Evolutionary conservation across 495 filamentous ascomycete species (phyloP), one percentile per base, ranked within the genome.

Genomic region (Extremus antarcticus): DNA sequence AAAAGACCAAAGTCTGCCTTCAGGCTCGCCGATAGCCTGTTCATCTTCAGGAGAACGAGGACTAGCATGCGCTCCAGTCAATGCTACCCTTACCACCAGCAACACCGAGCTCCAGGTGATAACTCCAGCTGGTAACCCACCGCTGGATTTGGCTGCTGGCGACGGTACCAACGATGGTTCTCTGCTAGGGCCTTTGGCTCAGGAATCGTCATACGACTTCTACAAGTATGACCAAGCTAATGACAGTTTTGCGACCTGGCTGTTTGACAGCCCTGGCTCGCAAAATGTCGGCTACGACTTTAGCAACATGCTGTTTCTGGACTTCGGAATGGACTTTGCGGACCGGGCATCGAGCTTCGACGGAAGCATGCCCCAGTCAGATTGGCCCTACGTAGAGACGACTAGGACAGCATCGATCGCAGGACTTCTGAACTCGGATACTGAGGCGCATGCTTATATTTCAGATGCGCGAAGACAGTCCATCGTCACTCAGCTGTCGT

Each of bases 231-330:
- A 51, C 29, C 52, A 48, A 20, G 20, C 52, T 2, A 55, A 17
- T 47, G 52, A 55, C 2, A 55, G 47, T 25, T 55, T 55, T 35
- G 52, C 52, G 2, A 20, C 52, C 11, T 55, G 52, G 52, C 52
- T 55, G 9, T 55, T 55, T 19, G 52, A 55, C 19, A 55, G 52
- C 19, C 52, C 52, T 2, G 43, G 25, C 7, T 55, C 52, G 3
- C 52, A 55, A 11, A 39, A 55, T 17, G 17, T 23, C n/a, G 52
- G 32, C 15, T 55, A 47, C 52, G 25, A 55, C 25, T 29, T 47
- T 10, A 35, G 13, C 9, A 55, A 47, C 22, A 13, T 55, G 22
- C 52, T 43, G 16, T 55, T 25, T 32, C 15, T 55, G 2, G 52
- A 55, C 43, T 55, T 55, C 24, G 52, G 52, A 22, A 19, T 55